Evolutionary conservation across 257 asterid genomes (phyloP), one percentile per base, ranked within the genome.

Genomic region (Parsonsia alboflavescens): DNA sequence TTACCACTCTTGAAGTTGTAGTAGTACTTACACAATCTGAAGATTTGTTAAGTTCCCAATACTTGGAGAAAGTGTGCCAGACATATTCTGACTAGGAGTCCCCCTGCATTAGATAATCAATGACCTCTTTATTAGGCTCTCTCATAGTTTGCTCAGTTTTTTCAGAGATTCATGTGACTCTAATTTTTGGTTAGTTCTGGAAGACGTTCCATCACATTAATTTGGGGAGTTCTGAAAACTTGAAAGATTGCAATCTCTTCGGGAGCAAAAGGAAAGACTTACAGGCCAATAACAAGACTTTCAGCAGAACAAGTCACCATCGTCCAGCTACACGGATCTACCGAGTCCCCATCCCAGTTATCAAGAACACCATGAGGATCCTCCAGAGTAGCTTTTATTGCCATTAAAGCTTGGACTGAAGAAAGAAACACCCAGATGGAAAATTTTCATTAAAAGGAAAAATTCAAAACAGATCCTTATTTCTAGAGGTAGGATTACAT

Each of bases 241-340:
- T 9, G 12, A 68, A 17, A 28, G 53, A 12, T 52, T 72, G 30
- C 53, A 45, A 54, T 30, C 57, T 30, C 28, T 16, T 57, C 44
- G 57, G 48, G 46, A 28, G 30, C n/a, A 50, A 41, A 65, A 39
- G 73, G 74, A 33, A 81, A 44, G 46, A 70, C 95, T 90, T 88
- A 94, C 99, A 94, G 80, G 85, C 99, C 98, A 84, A 90, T 87
- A 75, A 94, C 99, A 61, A 94, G 86, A 82, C 83, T 88, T 73
- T 92, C 90, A 53, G 87, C 52, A 41, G 97, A 92, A 77, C 99
- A 94, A 73, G 99, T 94, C 76, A 94, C 88, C 99, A 94, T 92
- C 44, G 97, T 84, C 99, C 99, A 94, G 84, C 98, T 90, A 89
- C 99, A 94, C 39, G 99, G 99, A 86, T 94, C 99, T 81, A 94